Evolutionary conservation across 106 monocot species (phyloP), one percentile per base, ranked within the genome.

Genomic region (Apostasia shenzhenica): DNA sequence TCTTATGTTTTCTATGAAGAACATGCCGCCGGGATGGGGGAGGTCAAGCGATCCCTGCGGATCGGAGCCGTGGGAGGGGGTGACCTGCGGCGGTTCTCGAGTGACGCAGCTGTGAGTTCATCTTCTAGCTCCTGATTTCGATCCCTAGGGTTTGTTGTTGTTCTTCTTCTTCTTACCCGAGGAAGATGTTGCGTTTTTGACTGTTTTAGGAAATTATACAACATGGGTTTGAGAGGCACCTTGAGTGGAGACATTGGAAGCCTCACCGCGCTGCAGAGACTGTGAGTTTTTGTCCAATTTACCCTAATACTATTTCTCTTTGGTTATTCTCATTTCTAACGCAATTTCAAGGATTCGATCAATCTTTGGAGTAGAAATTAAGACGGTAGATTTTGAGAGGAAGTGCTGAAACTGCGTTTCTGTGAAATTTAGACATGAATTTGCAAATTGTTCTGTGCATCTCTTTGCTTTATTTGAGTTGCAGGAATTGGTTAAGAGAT

Each of bases 21-120:
- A 78, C 48, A 53, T 55, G 37, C 85, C 85, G 5, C 75, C 81
- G 42, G 75, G 59, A 40, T 85, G 85, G 85, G 68, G 57, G 46
- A 39, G 60, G 2, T 76, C 84, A 8, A 51, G 9, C 43, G 81
- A 85, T 75, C 81, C 81, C 41, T 85, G 85, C 64, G 75, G 60
- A 43, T 43, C 46, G 14, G 45, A 58, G 8, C 72, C 79, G 11
- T 85, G 85, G 85, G 78, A 85, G 8, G 85, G 85, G 6, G 60
- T 85, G 41, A 40, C 8, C 1, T 85, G 85, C 74, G 57, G 10
- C 41, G 69, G 57, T 51, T 68, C 71, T 6, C 74, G 85, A 59
- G 81, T 85, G 42, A 72, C 44, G 11, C 38, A 50, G 55, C 14
- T 85, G 85, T 85, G 57, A 85, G 81, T 52, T 4, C 41, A 2